phyloP scores from a whole-genome alignment of 192 early-diverging fungal species.

The Rhizoclosmatium sp. region DNA sequence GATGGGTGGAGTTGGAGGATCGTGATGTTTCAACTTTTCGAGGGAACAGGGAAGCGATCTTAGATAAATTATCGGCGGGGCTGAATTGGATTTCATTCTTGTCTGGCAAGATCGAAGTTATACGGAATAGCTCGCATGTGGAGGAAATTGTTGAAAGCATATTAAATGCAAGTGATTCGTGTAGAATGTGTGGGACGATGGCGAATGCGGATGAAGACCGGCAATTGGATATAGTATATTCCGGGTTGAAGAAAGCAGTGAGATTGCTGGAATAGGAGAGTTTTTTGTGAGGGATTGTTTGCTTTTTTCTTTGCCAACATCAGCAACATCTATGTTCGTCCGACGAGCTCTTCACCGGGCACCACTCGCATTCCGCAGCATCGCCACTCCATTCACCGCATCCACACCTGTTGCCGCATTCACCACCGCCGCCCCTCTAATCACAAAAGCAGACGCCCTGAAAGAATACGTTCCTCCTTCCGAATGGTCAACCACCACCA shows the following conservation, averaged over 20 bases:
- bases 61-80: slow-evolving; percentile 9
- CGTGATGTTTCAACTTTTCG: slow-evolving; percentile 8
- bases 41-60: slow-evolving; percentile 6
- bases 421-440: not conserved
- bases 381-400: not conserved
- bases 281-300: not conserved
- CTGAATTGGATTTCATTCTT: slow-evolving; percentile 10
- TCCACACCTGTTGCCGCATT: not conserved
- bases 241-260: not conserved
- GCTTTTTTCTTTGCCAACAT: not conserved
- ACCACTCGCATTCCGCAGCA: not conserved
- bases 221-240: slow-evolving; percentile 10
- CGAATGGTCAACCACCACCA: slow-evolving; percentile 31
- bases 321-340: not conserved
- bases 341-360: not conserved
- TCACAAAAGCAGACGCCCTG: not conserved
- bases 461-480: not conserved
- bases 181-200: not conserved
- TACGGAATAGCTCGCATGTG: not conserved
- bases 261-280: not conserved
- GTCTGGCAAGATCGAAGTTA: not conserved
- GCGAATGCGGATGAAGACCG: not conserved
- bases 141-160: slow-evolving; percentile 8
- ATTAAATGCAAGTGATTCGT: slow-evolving; percentile 6
- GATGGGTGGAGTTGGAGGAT: slow-evolving; percentile 27